phyloP scores from a whole-genome alignment of 139 green algal species.

The Chlorokybus atmophyticus region DNA sequence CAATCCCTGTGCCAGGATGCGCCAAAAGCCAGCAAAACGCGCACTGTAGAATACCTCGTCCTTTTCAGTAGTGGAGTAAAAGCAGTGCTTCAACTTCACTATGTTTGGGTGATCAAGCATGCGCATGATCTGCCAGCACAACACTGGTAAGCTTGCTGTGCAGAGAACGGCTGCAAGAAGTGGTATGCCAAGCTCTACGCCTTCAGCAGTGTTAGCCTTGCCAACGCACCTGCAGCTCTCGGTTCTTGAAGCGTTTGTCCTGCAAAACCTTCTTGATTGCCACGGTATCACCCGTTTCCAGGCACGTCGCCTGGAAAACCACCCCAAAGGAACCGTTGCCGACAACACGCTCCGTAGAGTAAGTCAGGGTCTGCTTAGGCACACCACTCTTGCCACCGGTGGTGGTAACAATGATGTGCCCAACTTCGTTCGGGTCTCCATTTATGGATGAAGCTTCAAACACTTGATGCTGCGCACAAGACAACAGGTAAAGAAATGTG shows the following conservation, averaged over 20 bases:
- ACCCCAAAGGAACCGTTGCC: conserved; percentile 97
- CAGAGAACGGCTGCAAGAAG: no score
- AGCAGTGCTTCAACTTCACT: conserved; percentile 93
- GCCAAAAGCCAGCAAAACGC: background rate
- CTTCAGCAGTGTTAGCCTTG: no score
- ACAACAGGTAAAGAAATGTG: background rate
- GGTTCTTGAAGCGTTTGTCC: conserved; percentile 99
- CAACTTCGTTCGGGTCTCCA: conserved; percentile 21
- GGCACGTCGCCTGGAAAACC: conserved; percentile 73
- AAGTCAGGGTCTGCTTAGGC: conserved; percentile 53
- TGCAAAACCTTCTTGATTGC: conserved; percentile 99
- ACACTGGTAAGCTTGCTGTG: no score
- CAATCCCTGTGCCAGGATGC: no score
- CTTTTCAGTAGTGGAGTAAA: conserved; percentile 61
- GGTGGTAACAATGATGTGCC: conserved; percentile 34
- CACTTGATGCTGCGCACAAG: background rate
- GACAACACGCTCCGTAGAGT: conserved; percentile 78
- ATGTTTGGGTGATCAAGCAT: conserved; percentile 93
- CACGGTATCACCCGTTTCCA: conserved; percentile 89
- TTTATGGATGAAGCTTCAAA: conserved; percentile 20
- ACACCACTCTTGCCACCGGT: conserved; percentile 23
- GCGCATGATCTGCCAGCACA: conserved; percentile 72
- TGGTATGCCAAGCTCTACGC: no score
- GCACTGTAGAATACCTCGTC: conserved; percentile 29
- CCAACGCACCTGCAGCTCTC: conserved; percentile 60